phyloP scores from a whole-genome alignment of 139 green algal species.

The Chlamydomonas incerta region DNA sequence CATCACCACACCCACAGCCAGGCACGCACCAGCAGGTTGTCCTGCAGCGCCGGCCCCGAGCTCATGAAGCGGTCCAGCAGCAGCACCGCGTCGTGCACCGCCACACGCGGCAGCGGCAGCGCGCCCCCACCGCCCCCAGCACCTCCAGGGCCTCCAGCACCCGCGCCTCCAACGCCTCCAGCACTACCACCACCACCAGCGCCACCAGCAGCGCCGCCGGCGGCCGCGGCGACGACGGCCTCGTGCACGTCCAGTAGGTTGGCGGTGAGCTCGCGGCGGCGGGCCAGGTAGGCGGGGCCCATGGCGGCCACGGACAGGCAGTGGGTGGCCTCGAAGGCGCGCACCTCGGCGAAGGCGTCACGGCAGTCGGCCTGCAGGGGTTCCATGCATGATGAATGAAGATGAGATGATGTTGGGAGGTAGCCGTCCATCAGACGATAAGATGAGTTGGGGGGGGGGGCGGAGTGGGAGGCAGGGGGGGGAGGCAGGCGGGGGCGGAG shows the following conservation, averaged over 20 bases:
- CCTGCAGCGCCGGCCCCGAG: neutral
- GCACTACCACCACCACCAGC: too few species aligned
- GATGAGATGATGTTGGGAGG: too few species aligned
- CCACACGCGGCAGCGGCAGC: neutral
- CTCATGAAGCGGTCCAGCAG: conserved; percentile 66
- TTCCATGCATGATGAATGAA: too few species aligned
- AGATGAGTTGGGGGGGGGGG: conserved; percentile 40
- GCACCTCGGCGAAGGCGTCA: conserved; percentile 68
- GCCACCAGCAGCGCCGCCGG: too few species aligned
- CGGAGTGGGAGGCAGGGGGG: too few species aligned
- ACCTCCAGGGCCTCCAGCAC: too few species aligned
- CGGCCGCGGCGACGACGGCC: too few species aligned
- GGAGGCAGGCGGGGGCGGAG: too few species aligned
- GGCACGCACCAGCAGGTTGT: conserved; percentile 24
- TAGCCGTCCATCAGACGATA: too few species aligned
- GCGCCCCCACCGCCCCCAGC: too few species aligned
- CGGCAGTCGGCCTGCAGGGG: conserved; percentile 54
- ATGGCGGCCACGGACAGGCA: conserved; percentile 77
- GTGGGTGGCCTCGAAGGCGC: conserved; percentile 73
- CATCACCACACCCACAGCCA: too few species aligned
- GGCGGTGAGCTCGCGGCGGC: conserved; percentile 32
- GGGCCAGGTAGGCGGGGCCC: conserved; percentile 63
- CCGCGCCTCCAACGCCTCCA: too few species aligned
- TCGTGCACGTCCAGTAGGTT: neutral
- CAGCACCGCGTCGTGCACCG: conserved; percentile 68